These are phyloP conservation scores for Eucalyptus cloeziana DNA, from an alignment of 345 rosid genomes.

Conservation along the genomic window DNA sequence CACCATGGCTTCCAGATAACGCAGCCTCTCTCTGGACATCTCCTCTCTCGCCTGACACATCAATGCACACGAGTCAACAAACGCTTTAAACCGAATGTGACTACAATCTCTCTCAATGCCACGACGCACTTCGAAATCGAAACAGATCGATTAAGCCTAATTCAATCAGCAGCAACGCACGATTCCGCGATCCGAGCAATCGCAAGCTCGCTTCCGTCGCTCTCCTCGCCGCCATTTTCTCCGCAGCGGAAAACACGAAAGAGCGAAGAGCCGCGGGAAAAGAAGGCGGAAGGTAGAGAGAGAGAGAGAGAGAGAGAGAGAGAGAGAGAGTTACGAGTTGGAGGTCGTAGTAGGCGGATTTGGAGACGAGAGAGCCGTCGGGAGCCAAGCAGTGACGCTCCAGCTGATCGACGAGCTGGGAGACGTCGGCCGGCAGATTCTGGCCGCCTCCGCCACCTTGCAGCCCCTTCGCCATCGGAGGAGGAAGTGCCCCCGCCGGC, in stretches of 20 bases:
- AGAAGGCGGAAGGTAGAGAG: neutral
- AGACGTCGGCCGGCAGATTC: slow-evolving; percentile 67
- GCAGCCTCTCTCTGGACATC: slow-evolving; percentile 82
- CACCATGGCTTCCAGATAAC: slow-evolving; percentile 94
- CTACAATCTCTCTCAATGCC: neutral
- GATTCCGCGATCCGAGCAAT: neutral
- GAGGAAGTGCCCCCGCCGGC: neutral
- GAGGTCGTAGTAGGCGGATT: slow-evolving; percentile 74
- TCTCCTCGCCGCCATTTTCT: neutral
- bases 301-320: neutral
- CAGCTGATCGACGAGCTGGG: slow-evolving; percentile 78
- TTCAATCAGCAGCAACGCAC: neutral
- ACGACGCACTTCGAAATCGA: neutral
- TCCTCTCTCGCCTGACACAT: slow-evolving; percentile 85
- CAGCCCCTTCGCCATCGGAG: slow-evolving; percentile 41
- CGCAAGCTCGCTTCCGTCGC: neutral
- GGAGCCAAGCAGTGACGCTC: slow-evolving; percentile 96
- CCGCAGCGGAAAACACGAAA: neutral
- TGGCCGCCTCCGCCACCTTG: slow-evolving; percentile 39
- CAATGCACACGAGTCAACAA: neutral
- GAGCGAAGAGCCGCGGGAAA: neutral
- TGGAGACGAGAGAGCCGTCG: slow-evolving; percentile 92
- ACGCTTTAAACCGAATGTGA: neutral
- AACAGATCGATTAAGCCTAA: neutral
- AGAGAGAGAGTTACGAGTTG: slow-evolving; percentile 45